These are phyloP conservation scores for Venturia carpophila DNA, from an alignment of 2,329 filamentous ascomycete genomes.

Conservation along the genomic window DNA sequence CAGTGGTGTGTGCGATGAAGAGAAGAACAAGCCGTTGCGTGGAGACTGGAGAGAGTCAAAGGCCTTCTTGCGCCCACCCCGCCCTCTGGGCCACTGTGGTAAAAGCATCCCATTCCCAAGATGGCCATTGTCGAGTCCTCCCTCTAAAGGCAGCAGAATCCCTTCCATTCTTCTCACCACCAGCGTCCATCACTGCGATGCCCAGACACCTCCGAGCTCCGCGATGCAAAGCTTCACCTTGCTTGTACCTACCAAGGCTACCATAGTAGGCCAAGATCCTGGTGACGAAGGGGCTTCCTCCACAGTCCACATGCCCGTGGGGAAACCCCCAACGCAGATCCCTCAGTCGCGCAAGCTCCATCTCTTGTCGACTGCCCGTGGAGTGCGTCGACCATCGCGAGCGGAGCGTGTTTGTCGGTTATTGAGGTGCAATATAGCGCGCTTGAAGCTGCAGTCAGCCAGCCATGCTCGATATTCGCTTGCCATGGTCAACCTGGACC, in stretches of 20 bases:
- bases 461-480: neutral
- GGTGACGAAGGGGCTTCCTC: neutral
- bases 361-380: neutral
- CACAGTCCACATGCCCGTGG: no score
- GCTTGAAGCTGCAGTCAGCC: neutral
- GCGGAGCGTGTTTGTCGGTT: neutral
- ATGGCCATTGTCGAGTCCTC: neutral
- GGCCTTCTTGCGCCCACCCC: neutral
- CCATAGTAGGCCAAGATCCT: slow-evolving; percentile 5
- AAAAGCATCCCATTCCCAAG: no score
- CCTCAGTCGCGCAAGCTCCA: neutral
- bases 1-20: no score
- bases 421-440: neutral
- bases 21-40: neutral
- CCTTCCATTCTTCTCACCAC: neutral
- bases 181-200: no score
- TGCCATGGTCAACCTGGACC: neutral
- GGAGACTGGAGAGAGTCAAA: neutral
- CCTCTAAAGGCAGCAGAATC: neutral
- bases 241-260: neutral
- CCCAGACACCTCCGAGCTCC: no score
- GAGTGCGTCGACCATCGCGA: no score
- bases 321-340: no score
- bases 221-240: slow-evolving; percentile 3
- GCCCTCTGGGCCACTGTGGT: neutral